A percentile compares a stretch with the other conserved stretches of the same genome.
These are phyloP conservation scores for Trichomonas vaginalis DNA, from an alignment of 208 protist genomes.

Conservation along the genomic window DNA sequence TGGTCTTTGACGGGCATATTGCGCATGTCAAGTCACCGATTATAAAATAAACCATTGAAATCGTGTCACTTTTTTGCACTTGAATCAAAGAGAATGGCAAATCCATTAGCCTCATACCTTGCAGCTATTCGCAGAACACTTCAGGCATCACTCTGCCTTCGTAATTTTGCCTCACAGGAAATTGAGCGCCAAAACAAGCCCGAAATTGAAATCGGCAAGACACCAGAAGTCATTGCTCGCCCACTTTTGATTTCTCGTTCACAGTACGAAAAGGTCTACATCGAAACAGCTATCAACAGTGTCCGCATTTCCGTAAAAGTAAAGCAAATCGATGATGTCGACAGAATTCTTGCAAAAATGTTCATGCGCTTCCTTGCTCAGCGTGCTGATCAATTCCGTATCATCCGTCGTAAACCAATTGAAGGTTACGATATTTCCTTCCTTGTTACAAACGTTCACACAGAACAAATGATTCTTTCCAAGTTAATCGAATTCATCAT, in stretches of 20 bases:
- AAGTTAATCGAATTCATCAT: slow-evolving; percentile 86
- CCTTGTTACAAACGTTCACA: slow-evolving; percentile 83
- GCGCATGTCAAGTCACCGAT: not conserved
- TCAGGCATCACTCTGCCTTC: slow-evolving; percentile 73
- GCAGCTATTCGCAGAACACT: slow-evolving; percentile 67
- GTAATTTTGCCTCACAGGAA: slow-evolving; percentile 74
- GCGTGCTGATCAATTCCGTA: slow-evolving; percentile 72
- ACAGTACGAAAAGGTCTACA: slow-evolving; percentile 63
- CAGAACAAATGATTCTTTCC: slow-evolving; percentile 67
- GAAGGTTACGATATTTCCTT: slow-evolving; percentile 80
- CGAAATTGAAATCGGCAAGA: slow-evolving; percentile 53
- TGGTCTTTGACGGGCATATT: not conserved
- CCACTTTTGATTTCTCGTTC: slow-evolving; percentile 42
- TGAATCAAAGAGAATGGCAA: not conserved
- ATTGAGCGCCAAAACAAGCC: slow-evolving; percentile 93
- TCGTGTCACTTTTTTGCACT: not conserved
- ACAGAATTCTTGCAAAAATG: slow-evolving; percentile 64
- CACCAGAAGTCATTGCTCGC: slow-evolving; percentile 25
- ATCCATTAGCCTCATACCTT: slow-evolving; percentile 56
- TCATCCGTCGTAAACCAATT: slow-evolving; percentile 72
- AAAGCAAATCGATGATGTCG: slow-evolving; percentile 73
- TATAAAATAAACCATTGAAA: not conserved
- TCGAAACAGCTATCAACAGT: slow-evolving; percentile 81
- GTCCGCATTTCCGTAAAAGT: slow-evolving; percentile 68
- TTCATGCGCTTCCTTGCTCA: slow-evolving; percentile 75